A percentile compares a stretch with the other conserved stretches of the same genome.
Evolutionary conservation across 2,329 filamentous ascomycete species (phyloP).

Genomic region (Botryotinia calthae): DNA sequence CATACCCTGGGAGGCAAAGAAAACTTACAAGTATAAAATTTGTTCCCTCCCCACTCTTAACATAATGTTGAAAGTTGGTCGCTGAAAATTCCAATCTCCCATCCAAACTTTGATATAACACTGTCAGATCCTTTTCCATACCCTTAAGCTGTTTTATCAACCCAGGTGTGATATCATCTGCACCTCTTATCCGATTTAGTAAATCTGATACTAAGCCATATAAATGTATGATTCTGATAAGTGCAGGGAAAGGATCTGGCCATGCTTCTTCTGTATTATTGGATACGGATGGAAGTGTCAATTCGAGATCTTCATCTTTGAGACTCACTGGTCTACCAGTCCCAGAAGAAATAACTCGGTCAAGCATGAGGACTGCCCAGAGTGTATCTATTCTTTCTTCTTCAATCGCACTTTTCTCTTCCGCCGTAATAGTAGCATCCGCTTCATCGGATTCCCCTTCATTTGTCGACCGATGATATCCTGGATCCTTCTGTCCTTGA

Average conservation of each 20-base stretch:
- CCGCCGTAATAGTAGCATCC: slow-evolving; percentile 41
- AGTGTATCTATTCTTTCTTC: slow-evolving; percentile 83
- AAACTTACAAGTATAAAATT: slow-evolving; percentile 81
- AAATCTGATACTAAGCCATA: slow-evolving; percentile 83
- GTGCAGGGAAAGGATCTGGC: slow-evolving; percentile 75
- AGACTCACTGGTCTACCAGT: slow-evolving; percentile 82
- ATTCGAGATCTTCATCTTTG: slow-evolving; percentile 79
- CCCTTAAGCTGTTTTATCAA: slow-evolving; percentile 67
- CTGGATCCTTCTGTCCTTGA: slow-evolving; percentile 44
- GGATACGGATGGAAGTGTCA: slow-evolving; percentile 62
- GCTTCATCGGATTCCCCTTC: slow-evolving; percentile 45
- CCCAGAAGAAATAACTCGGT: slow-evolving; percentile 82
- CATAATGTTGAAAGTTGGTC: slow-evolving; percentile 80
- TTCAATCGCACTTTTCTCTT: slow-evolving; percentile 63
- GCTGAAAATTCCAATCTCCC: slow-evolving; percentile 78
- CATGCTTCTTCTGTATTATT: slow-evolving; percentile 52
- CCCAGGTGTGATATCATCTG: slow-evolving; percentile 71
- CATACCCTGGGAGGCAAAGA: neutral
- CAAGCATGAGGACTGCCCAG: slow-evolving; percentile 86
- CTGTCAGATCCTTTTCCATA: slow-evolving; percentile 80
- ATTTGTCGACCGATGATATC: slow-evolving; percentile 41
- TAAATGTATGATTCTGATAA: slow-evolving; percentile 81
- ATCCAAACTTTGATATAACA: slow-evolving; percentile 69
- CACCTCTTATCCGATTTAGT: slow-evolving; percentile 74
- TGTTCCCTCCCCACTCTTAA: slow-evolving; percentile 75